Conservation (phyloP, 2,329 filamentous ascomycete genomes). For the Arthrocladium fulminans region DNA sequence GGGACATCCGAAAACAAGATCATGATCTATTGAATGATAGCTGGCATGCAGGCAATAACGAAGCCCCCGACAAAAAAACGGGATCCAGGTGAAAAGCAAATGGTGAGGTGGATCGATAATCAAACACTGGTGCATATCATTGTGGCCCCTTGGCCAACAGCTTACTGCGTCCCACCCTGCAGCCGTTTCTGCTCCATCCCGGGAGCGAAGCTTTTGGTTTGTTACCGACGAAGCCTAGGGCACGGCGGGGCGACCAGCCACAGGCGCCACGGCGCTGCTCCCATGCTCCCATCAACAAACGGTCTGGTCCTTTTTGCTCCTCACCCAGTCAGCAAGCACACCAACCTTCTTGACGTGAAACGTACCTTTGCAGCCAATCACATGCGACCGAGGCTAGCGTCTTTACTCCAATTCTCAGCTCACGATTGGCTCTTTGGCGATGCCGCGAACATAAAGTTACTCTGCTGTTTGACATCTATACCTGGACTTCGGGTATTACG, state of each 20-base stretch:
- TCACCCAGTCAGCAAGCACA: background rate
- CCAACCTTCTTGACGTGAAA: constrained; percentile 4
- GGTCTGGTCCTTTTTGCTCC: background rate
- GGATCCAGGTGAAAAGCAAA: too few species aligned
- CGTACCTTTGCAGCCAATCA: background rate
- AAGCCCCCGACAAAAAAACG: too few species aligned
- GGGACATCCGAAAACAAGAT: too few species aligned
- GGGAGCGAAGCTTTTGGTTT: background rate
- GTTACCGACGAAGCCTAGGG: background rate
- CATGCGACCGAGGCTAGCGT: background rate
- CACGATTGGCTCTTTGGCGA: background rate
- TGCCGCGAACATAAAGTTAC: background rate
- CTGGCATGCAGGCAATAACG: too few species aligned
- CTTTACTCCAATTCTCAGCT: background rate
- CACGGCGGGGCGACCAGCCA: background rate
- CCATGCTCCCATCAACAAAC: background rate
- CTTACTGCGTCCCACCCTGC: too few species aligned
- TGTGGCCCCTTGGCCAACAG: too few species aligned
- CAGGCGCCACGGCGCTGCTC: background rate
- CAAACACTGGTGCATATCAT: too few species aligned
- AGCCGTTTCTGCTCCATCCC: background rate
- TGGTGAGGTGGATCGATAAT: too few species aligned
- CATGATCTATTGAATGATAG: too few species aligned
- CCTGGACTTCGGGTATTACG: background rate
- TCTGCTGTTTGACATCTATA: background rate